Conservation (phyloP, 768 basidiomycete species). For the Suillus clintonianus region DNA sequence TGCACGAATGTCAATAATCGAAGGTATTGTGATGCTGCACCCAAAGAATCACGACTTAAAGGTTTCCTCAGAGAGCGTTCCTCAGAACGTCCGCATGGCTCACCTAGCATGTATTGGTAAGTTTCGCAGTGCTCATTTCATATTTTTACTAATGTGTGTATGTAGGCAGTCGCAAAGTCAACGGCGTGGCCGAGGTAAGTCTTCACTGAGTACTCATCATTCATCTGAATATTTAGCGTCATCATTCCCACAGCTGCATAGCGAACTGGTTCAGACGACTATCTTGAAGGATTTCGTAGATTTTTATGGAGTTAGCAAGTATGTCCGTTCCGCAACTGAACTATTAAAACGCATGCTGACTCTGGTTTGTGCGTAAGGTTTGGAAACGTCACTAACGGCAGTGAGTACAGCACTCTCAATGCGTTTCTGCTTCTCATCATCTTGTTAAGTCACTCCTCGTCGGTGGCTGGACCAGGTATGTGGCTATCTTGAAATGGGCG, state of each 20-base stretch:
- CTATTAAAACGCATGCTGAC: constrained; percentile 13
- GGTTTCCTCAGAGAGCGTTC: constrained; percentile 64
- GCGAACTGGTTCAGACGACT: constrained; percentile 80
- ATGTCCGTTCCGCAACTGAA: constrained; percentile 4
- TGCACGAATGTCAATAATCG: constrained; percentile 87
- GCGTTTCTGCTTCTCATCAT: neutral
- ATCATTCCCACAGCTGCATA: constrained; percentile 63
- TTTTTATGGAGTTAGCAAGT: constrained; percentile 85
- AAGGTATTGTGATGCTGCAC: constrained; percentile 50
- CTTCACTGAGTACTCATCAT: neutral
- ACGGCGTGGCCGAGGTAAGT: constrained; percentile 89
- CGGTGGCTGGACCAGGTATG: constrained; percentile 83
- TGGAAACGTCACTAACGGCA: constrained; percentile 91
- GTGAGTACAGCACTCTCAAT: constrained; percentile 44
- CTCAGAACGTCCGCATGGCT: constrained; percentile 89
- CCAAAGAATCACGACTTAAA: neutral
- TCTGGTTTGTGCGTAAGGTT: constrained; percentile 45
- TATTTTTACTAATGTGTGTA: neutral
- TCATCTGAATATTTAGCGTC: neutral
- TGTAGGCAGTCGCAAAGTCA: constrained; percentile 78
- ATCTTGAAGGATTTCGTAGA: constrained; percentile 94
- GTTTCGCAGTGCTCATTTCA: constrained; percentile 2
- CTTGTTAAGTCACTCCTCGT: constrained; percentile 74
- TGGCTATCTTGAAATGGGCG: neutral
- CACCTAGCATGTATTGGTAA: constrained; percentile 84